Evolutionary conservation across 345 rosid species (phyloP).

Genomic region (Punica granatum): DNA sequence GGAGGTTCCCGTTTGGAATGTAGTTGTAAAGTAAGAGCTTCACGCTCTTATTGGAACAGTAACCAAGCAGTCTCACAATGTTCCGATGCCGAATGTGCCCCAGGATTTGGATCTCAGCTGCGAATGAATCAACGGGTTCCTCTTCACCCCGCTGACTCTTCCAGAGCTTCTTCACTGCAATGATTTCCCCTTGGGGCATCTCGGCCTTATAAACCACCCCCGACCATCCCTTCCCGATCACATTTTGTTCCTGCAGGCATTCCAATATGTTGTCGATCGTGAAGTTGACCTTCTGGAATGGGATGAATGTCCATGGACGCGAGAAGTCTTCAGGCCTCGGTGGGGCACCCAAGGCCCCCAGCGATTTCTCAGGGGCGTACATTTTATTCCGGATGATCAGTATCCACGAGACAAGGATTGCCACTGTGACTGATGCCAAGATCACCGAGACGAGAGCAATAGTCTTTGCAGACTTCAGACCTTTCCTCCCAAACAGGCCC

Average conservation of each 20-base stretch:
- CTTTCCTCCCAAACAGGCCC: constrained; percentile 20
- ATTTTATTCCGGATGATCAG: constrained; percentile 50
- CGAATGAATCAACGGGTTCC: constrained; percentile 59
- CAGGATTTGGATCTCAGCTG: constrained; percentile 88
- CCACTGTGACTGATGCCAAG: constrained; percentile 51
- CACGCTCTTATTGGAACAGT: constrained; percentile 73
- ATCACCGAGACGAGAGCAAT: constrained; percentile 57
- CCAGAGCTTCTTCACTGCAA: constrained; percentile 94
- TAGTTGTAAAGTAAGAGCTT: constrained; percentile 86
- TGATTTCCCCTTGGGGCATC: constrained; percentile 63
- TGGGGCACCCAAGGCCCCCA: constrained; percentile 27
- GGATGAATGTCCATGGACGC: constrained; percentile 93
- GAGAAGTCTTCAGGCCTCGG: constrained; percentile 75
- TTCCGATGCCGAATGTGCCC: constrained; percentile 88
- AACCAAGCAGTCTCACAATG: constrained; percentile 82
- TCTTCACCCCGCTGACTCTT: constrained; percentile 55
- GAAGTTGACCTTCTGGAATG: constrained; percentile 74
- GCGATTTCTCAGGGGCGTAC: constrained; percentile 45
- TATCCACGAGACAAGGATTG: constrained; percentile 56
- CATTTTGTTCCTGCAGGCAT: constrained; percentile 72
- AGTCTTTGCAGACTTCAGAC: constrained; percentile 59
- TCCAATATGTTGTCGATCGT: constrained; percentile 66
- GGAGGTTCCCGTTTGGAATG: constrained; percentile 74
- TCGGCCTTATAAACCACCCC: constrained; percentile 88
- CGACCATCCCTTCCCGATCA: constrained; percentile 92